These are phyloP conservation scores for Cephalotrichum gorgonifer DNA, from an alignment of 2,329 filamentous ascomycete genomes.

Conservation along the genomic window DNA sequence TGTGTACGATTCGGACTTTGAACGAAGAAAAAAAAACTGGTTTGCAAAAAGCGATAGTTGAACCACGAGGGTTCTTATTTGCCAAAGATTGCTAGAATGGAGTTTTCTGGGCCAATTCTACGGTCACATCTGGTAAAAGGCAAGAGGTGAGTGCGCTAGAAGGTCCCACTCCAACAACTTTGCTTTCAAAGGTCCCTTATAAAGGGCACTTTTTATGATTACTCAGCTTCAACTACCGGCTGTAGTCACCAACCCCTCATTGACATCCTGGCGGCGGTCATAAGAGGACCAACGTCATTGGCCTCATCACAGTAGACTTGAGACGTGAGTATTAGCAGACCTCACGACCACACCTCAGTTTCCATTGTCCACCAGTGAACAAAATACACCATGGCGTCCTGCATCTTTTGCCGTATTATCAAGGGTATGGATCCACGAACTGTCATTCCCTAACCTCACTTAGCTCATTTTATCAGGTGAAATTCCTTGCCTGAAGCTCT, in stretches of 20 bases:
- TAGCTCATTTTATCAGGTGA: slow-evolving; percentile 52
- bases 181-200: not conserved
- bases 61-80: slow-evolving; percentile 27
- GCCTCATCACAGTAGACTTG: too few relatives aligned
- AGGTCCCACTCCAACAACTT: slow-evolving; percentile 51
- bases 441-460: not conserved
- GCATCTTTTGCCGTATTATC: slow-evolving; percentile 98
- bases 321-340: too few relatives aligned
- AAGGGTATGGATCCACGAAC: slow-evolving; percentile 48
- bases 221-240: not conserved
- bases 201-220: too few relatives aligned
- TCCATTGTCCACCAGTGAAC: too few relatives aligned
- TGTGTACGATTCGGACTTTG: too few relatives aligned
- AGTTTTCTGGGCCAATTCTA: slow-evolving; percentile 44
- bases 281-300: too few relatives aligned
- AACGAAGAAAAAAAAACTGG: slow-evolving; percentile 3
- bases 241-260: not conserved
- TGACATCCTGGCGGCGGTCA: too few relatives aligned
- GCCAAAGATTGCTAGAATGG: slow-evolving; percentile 42
- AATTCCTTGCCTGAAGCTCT: slow-evolving; percentile 93
- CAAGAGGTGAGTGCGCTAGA: slow-evolving; percentile 67
- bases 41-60: slow-evolving; percentile 24
- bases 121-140: slow-evolving; percentile 75
- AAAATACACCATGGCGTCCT: slow-evolving; percentile 38
- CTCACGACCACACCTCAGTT: not conserved